Evolutionary conservation across 306 rosid species (phyloP).

Genomic region (Medicago arabica): DNA sequence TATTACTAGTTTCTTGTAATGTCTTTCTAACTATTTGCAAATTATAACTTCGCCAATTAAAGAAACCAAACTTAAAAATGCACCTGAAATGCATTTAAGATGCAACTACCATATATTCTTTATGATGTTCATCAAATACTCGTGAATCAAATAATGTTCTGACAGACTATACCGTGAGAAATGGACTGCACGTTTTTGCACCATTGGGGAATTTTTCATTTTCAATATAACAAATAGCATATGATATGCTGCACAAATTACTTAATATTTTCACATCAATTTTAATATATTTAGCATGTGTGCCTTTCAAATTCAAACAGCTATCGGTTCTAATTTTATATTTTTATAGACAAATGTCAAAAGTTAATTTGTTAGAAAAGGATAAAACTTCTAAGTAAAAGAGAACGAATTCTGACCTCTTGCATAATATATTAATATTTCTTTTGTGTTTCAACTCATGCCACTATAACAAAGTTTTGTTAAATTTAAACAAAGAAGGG

Average conservation of each 20-base stretch:
- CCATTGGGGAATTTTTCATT: not conserved
- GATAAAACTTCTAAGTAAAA: too few relatives aligned
- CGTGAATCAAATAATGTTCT: not conserved
- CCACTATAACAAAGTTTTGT: too few relatives aligned
- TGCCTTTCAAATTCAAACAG: not conserved
- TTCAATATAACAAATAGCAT: not conserved
- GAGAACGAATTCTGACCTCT: too few relatives aligned
- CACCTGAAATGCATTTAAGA: not conserved
- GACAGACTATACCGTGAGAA: not conserved
- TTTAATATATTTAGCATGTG: constrained; percentile 21
- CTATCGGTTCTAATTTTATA: too few relatives aligned
- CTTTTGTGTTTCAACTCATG: too few relatives aligned
- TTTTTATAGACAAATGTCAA: too few relatives aligned
- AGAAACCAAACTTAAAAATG: too few relatives aligned
- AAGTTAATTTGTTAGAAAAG: too few relatives aligned
- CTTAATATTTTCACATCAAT: not conserved
- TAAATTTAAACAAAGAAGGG: too few relatives aligned
- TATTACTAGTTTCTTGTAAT: too few relatives aligned
- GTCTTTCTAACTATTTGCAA: too few relatives aligned
- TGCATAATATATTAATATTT: too few relatives aligned
- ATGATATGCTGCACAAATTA: not conserved
- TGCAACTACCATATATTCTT: not conserved
- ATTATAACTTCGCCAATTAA: not conserved
- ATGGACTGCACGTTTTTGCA: not conserved
- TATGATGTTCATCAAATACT: not conserved